Evolutionary conservation across 1,284 basidiomycete species (phyloP).

Genomic region (Malassezia psittaci): DNA sequence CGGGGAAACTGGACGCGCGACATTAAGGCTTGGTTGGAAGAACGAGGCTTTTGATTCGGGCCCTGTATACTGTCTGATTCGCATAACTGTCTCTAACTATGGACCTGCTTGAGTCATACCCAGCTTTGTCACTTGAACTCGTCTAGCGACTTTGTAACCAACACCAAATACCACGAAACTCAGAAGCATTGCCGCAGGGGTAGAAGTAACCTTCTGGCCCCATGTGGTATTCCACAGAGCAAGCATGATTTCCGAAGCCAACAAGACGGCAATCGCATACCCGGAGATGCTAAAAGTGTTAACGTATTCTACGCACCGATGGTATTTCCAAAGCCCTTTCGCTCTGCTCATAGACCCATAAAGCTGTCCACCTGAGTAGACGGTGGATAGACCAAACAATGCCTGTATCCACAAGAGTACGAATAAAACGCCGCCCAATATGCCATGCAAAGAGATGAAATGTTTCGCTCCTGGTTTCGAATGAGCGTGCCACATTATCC

Average conservation of each 20-base stretch:
- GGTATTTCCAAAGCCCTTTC: constrained; percentile 12
- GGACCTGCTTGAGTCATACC: neutral
- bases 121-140: constrained; percentile 5
- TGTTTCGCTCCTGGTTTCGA: constrained; percentile 3
- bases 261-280: constrained; percentile 2
- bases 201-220: neutral
- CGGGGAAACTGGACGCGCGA: constrained; percentile 10
- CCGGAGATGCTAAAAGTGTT: constrained; percentile 3
- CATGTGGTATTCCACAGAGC: constrained; percentile 13
- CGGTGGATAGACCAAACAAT: constrained; percentile 1
- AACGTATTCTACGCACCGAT: constrained; percentile 8
- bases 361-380: neutral
- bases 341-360: constrained; percentile 7
- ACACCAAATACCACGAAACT: neutral
- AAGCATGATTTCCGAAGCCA: constrained; percentile 2
- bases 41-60: constrained; percentile 13
- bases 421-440: constrained; percentile 1
- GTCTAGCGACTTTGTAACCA: neutral
- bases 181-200: neutral
- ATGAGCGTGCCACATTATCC: constrained; percentile 13
- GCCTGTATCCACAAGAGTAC: constrained; percentile 6
- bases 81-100: neutral
- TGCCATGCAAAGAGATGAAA: constrained; percentile 14
- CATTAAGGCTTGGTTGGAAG: constrained; percentile 14
- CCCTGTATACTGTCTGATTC: too few species aligned